A percentile compares a stretch with the other conserved stretches of the same genome.
These are phyloP conservation scores for Pythium phragmiticola DNA, from an alignment of 352 stramenopile species.

Conservation along the genomic window DNA sequence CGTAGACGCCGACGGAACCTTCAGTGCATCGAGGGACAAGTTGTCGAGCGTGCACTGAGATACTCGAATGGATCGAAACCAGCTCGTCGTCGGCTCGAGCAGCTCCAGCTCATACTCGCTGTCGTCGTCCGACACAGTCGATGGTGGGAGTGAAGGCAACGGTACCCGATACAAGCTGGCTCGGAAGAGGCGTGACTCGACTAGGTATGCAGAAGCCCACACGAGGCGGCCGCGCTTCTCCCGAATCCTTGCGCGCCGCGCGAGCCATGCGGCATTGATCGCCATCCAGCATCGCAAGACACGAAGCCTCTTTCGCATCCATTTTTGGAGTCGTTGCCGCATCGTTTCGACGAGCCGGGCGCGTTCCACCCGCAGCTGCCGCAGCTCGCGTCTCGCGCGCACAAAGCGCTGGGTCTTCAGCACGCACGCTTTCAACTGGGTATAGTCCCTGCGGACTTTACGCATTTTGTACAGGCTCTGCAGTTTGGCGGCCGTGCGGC, in stretches of 20 bases:
- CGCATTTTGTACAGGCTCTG: conserved; percentile 43
- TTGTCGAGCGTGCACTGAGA: conserved; percentile 5
- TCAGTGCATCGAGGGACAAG: conserved; percentile 5
- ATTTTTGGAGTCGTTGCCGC: conserved; percentile 41
- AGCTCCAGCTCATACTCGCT: conserved; percentile 26
- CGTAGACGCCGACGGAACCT: not conserved
- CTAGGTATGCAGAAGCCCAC: conserved; percentile 23
- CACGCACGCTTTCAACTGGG: conserved; percentile 21
- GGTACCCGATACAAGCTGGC: conserved; percentile 40
- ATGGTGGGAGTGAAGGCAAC: not conserved
- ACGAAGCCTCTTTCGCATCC: conserved; percentile 46
- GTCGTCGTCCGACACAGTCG: not conserved
- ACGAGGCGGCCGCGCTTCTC: conserved; percentile 42
- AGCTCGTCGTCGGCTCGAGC: conserved; percentile 22
- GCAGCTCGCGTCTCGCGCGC: conserved; percentile 36
- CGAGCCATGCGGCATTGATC: conserved; percentile 42
- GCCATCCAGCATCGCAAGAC: conserved; percentile 49
- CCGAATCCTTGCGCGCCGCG: conserved; percentile 41
- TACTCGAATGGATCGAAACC: conserved; percentile 15
- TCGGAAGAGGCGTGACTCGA: conserved; percentile 34
- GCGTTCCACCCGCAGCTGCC: conserved; percentile 34
- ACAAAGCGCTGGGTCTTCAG: conserved; percentile 30
- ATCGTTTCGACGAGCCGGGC: conserved; percentile 41
- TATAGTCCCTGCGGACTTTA: conserved; percentile 25
- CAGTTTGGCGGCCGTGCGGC: conserved; percentile 39